Evolutionary conservation across 306 rosid genomes (phyloP), one percentile per base, ranked within the genome.

Genomic region (Quercus bicolor): DNA sequence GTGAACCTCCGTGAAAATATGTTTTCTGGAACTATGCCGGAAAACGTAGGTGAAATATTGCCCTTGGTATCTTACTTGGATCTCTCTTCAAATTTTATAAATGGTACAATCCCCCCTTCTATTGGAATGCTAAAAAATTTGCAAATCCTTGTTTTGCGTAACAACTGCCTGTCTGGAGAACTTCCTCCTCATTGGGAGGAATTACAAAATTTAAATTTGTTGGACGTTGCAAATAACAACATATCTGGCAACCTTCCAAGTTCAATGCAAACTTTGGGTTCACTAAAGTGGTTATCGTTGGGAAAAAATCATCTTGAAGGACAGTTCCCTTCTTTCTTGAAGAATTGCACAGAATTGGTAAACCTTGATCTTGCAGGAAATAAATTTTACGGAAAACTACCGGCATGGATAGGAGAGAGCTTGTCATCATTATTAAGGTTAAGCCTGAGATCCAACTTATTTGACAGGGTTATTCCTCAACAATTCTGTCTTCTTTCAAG

Each of bases 81-180:
- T 7, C 20, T 53, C 10, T 15, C 40, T 72, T 72, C 40, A 23
- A 51, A 0, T 2, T 23, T 51, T 71, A 5, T 6, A 10, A 18
- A 1, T 24, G 20, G 21, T 71, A 31, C 59, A 71, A 71, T 71
- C 29, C 75, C 75, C 28, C 6, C 2, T 2, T 48, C 61, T 12
- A 48, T 52, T 9, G 56, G 75, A 45, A 10, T 31, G 23, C 14
- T 53, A 15, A 31, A 33, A 15, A 0, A 0, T 1, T 33, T 71
- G 6, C 0, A 0, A 2, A 0, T 9, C 19, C 3, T 72, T 10
- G 1, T 8, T 9, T 8, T 72, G 14, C 2, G 8, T 3, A 18
- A 19, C 26, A 72, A 54, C 6, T 3, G 29, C 54, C 11, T 29
- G 10, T 4, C 29, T 15, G 51, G 48, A 7, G 28, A 72, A 8